A percentile compares a stretch with the other conserved stretches of the same genome.
Conservation (phyloP, 1,284 basidiomycete species). For the Ceratobasidium sp. region DNA sequence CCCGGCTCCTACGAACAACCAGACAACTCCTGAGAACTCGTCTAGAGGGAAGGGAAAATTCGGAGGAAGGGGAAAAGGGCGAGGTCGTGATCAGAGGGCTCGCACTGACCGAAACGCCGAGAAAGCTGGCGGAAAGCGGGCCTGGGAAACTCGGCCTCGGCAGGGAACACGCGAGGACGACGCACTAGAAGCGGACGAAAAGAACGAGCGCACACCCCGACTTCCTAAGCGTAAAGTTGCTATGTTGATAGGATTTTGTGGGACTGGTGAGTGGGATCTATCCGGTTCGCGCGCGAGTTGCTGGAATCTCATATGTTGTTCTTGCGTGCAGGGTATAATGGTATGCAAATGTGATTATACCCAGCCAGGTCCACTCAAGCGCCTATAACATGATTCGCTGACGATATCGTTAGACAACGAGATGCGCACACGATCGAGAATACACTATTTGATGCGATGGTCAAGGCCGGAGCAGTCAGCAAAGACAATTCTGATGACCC, state of each 20-base stretch:
- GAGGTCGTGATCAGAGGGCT: slow-evolving; percentile 36
- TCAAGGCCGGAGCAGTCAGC: slow-evolving; percentile 91
- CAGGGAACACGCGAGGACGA: slow-evolving; percentile 47
- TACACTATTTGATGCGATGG: slow-evolving; percentile 88
- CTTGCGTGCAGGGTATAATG: slow-evolving; percentile 74
- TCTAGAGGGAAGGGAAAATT: slow-evolving; percentile 18
- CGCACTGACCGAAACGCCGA: slow-evolving; percentile 37
- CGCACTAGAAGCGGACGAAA: slow-evolving; percentile 48
- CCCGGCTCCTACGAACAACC: not conserved
- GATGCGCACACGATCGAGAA: slow-evolving; percentile 90
- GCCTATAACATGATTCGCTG: slow-evolving; percentile 35
- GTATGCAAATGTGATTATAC: slow-evolving; percentile 91
- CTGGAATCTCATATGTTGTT: not conserved
- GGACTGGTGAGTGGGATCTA: slow-evolving; percentile 58
- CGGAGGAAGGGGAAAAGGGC: slow-evolving; percentile 15
- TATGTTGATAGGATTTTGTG: slow-evolving; percentile 82
- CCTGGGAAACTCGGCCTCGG: slow-evolving; percentile 28
- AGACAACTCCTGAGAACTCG: not conserved
- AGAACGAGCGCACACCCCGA: slow-evolving; percentile 42
- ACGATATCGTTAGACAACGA: slow-evolving; percentile 65
- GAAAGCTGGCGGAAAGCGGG: slow-evolving; percentile 25
- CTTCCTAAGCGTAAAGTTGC: slow-evolving; percentile 79
- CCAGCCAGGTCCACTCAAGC: slow-evolving; percentile 20
- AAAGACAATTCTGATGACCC: slow-evolving; percentile 94
- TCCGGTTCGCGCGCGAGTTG: not conserved